These are phyloP conservation scores for Pyrenophora tritici-repentis DNA, from an alignment of 2,329 filamentous ascomycete genomes.

Conservation along the genomic window DNA sequence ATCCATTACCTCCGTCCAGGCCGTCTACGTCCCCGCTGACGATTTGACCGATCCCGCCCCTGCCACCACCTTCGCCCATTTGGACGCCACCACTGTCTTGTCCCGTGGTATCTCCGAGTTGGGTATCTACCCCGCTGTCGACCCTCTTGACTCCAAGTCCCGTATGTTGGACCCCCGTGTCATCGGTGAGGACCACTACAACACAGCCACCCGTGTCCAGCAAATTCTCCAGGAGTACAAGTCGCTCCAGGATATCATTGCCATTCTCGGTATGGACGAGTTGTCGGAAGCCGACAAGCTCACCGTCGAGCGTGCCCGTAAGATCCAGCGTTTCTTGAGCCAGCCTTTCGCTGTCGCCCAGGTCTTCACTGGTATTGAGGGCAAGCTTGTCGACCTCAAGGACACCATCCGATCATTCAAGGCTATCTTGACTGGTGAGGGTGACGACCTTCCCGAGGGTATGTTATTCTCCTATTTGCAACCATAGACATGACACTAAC, in stretches of 20 bases:
- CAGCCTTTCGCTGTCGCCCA: slow-evolving; percentile 94
- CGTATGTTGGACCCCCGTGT: slow-evolving; percentile 99
- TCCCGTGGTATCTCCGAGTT: slow-evolving; percentile 99
- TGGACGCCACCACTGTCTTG: slow-evolving; percentile 99
- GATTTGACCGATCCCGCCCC: slow-evolving; percentile 99
- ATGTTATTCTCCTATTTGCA: slow-evolving; percentile 46
- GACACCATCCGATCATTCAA: slow-evolving; percentile 98
- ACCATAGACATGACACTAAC: slow-evolving; percentile 19
- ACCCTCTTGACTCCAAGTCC: slow-evolving; percentile 98
- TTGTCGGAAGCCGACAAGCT: slow-evolving; percentile 99
- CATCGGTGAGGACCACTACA: slow-evolving; percentile 97
- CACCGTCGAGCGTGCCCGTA: slow-evolving; percentile 99
- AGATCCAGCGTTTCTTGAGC: slow-evolving; percentile 99
- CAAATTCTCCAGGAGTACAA: slow-evolving; percentile 99
- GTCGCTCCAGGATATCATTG: slow-evolving; percentile 99
- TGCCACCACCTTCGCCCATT: slow-evolving; percentile 98
- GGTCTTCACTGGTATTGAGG: slow-evolving; percentile 93
- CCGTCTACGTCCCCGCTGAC: slow-evolving; percentile 99
- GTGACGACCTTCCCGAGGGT: slow-evolving; percentile 93
- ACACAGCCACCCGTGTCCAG: slow-evolving; percentile 91
- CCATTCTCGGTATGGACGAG: slow-evolving; percentile 99
- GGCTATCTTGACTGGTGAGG: slow-evolving; percentile 92
- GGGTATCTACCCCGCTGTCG: slow-evolving; percentile 99
- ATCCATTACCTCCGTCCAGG: slow-evolving; percentile 99
- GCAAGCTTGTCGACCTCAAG: slow-evolving; percentile 96